A percentile compares a stretch with the other conserved stretches of the same genome.
Evolutionary conservation across 805 yeast species (phyloP).

Genomic region (Lachancea sp.): DNA sequence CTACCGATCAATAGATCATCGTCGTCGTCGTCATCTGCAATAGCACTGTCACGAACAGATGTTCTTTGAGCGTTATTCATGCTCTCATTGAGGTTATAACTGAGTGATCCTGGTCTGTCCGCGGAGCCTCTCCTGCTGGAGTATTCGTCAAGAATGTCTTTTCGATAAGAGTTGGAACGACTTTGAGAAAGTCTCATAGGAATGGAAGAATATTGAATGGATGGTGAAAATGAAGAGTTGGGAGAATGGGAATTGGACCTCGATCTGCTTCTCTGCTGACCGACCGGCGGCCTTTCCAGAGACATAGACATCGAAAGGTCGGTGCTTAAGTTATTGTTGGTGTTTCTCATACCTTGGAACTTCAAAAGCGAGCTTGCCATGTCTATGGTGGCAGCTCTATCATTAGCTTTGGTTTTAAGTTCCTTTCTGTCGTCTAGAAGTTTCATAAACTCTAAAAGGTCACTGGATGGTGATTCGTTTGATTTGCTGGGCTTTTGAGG

Average conservation of each 20-base stretch:
- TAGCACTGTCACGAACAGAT: background rate
- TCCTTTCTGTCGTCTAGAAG: slow-evolving; percentile 62
- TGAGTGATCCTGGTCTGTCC: slow-evolving; percentile 5
- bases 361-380: slow-evolving; percentile 43
- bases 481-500: slow-evolving; percentile 19
- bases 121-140: slow-evolving; percentile 8
- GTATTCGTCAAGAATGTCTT: slow-evolving; percentile 1
- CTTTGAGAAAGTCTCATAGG: slow-evolving; percentile 28
- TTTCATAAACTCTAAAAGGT: slow-evolving; percentile 62
- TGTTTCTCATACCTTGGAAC: slow-evolving; percentile 47
- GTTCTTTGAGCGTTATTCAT: background rate
- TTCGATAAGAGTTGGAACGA: slow-evolving; percentile 4
- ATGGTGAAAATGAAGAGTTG: slow-evolving; percentile 27
- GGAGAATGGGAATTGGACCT: slow-evolving; percentile 33
- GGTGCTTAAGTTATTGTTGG: slow-evolving; percentile 50
- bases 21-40: slow-evolving; percentile 9
- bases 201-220: slow-evolving; percentile 25
- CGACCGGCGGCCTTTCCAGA: slow-evolving; percentile 13
- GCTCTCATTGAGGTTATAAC: slow-evolving; percentile 5
- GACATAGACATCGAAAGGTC: slow-evolving; percentile 47
- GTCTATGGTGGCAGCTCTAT: slow-evolving; percentile 17
- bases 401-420: slow-evolving; percentile 30
- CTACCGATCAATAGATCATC: slow-evolving; percentile 7
- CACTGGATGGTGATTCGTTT: slow-evolving; percentile 34
- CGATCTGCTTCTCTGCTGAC: slow-evolving; percentile 18